A percentile compares a stretch with the other conserved stretches of the same genome.
Evolutionary conservation across 2,329 filamentous ascomycete species (phyloP).

Genomic region (Drechslerella dactyloides): DNA sequence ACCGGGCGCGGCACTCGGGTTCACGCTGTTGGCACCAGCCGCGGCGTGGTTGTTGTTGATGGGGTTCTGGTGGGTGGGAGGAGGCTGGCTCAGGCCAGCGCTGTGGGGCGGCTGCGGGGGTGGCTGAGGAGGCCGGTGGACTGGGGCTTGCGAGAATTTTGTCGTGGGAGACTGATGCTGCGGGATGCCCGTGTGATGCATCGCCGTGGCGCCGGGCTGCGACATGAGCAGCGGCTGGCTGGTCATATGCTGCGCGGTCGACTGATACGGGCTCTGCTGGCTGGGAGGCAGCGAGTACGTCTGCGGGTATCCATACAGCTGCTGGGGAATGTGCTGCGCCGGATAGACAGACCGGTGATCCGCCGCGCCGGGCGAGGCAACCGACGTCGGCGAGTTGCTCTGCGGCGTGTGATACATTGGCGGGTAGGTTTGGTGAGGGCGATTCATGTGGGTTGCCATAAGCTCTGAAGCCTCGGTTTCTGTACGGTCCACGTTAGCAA

Average conservation of each 20-base stretch:
- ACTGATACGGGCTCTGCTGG: slow-evolving; percentile 65
- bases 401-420: slow-evolving; percentile 95
- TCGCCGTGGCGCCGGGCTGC: slow-evolving; percentile 60
- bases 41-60: slow-evolving; percentile 56
- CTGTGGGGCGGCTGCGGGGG: slow-evolving; percentile 52
- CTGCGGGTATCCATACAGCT: slow-evolving; percentile 77
- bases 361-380: slow-evolving; percentile 85
- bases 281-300: slow-evolving; percentile 66
- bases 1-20: slow-evolving; percentile 89
- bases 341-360: slow-evolving; percentile 86
- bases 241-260: slow-evolving; percentile 65
- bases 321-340: slow-evolving; percentile 76
- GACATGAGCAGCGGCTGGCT: slow-evolving; percentile 66
- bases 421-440: slow-evolving; percentile 69
- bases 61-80: slow-evolving; percentile 61
- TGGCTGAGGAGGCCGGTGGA: slow-evolving; percentile 52
- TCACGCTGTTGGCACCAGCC: slow-evolving; percentile 62
- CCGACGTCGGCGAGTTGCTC: slow-evolving; percentile 91
- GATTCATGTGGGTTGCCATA: slow-evolving; percentile 72
- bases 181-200: slow-evolving; percentile 58
- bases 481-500: slow-evolving; percentile 4
- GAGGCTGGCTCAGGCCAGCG: slow-evolving; percentile 52
- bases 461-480: slow-evolving; percentile 46
- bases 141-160: slow-evolving; percentile 54
- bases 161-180: slow-evolving; percentile 53